Base-by-base conservation (phyloP, 495 filamentous ascomycete genomes). In the Tuber borchii region DNA sequence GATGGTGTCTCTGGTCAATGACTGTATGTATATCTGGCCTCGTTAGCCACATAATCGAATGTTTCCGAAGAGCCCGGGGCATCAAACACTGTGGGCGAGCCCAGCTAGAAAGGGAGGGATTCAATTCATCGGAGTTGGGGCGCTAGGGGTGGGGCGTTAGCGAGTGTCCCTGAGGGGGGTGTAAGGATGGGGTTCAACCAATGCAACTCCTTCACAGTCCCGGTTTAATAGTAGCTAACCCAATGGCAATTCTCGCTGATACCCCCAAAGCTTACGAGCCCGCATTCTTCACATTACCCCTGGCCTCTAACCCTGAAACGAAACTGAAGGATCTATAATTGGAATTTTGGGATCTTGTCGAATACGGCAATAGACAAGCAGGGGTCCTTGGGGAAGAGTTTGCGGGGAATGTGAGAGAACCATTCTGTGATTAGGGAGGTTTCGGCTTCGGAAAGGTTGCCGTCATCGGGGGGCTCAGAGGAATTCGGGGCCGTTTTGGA, bases 391-490 rank as follows among this genome's bases (percentile, higher is more conserved):
- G 90, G 88, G 14, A 91, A 83, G 72, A 92, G 83, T 14, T 86
- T 85, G 45, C 85, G 86, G 0, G 90, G 90, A 0, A 75, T 91
- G 76, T 91, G 88, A 0, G 86, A 84, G 72, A 91, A 85, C 90
- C 88, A 91, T 83, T 90, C 89, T 71, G 89, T 88, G 37, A 90
- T 83, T 80, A 88, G 89, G 83, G 90, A 90, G 22, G 89, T 90
- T 2, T 88, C 89, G 37, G 85, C 85, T 34, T 84, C 79, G 71
- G 85, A 84, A 76, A 87, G 88, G 70, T 86, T 83, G 39, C 89
- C 89, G 74, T 91, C 90, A 76, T 91, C 90, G 77, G 91, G 91
- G 91, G 51, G 88, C 87, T 19, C 91, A 85, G 6, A 91, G 87
- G 75, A 89, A 91, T 78, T 91, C 90, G 77, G 89, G 90, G 79